Conservation (phyloP, 202 grass and related monocot genomes). For the Saccharum hybrid region DNA sequence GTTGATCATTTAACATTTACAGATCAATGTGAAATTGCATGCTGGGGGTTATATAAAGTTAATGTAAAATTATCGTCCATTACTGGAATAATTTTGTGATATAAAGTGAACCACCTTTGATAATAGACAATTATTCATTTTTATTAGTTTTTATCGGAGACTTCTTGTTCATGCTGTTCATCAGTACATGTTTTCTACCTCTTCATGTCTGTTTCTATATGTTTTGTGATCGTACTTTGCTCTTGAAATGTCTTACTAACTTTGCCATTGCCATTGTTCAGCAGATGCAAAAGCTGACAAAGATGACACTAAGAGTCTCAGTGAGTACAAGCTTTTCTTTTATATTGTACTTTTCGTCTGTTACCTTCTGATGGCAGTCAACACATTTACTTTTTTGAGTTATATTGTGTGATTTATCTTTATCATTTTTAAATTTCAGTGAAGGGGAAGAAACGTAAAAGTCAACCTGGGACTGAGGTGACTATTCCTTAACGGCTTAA, state of each 20-base stretch:
- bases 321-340: constrained; percentile 48
- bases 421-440: constrained; percentile 55
- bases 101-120: constrained; percentile 31
- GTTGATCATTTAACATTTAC: constrained; percentile 11
- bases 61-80: background rate
- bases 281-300: constrained; percentile 83
- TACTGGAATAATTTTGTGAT: constrained; percentile 32
- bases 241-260: constrained; percentile 35
- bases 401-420: constrained; percentile 38
- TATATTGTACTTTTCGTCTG: constrained; percentile 19
- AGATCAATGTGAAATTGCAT: background rate
- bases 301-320: constrained; percentile 72
- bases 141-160: background rate
- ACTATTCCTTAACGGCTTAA: background rate
- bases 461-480: constrained; percentile 67
- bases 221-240: constrained; percentile 6
- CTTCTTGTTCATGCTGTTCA: background rate
- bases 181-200: background rate
- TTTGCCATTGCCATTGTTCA: constrained; percentile 42
- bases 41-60: constrained; percentile 8
- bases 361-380: constrained; percentile 23
- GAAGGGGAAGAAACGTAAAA: constrained; percentile 90
- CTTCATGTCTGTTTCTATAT: background rate
- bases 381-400: constrained; percentile 16
- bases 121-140: constrained; percentile 3